phyloP scores from a whole-genome alignment of 1,139 yeast genomes.

The Candida smagusa region DNA sequence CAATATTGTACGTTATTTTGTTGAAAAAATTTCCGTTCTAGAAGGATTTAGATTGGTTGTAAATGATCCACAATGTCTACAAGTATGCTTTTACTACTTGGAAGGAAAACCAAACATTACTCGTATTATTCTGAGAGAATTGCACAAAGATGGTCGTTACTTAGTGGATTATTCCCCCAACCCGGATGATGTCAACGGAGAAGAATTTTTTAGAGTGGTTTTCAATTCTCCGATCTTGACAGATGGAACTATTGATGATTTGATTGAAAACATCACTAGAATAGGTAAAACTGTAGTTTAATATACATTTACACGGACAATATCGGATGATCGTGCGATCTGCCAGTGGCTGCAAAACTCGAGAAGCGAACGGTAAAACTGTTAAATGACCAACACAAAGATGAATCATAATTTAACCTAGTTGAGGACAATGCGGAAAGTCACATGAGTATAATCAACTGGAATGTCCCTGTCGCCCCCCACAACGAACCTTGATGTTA shows the following conservation, averaged over 20 bases:
- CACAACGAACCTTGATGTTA: too few species aligned
- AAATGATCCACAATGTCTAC: slow-evolving; percentile 69
- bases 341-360: too few species aligned
- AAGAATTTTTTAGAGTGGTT: slow-evolving; percentile 84
- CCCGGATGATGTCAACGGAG: slow-evolving; percentile 48
- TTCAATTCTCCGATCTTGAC: slow-evolving; percentile 67
- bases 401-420: too few species aligned
- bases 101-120: slow-evolving; percentile 42
- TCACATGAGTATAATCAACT: too few species aligned
- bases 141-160: slow-evolving; percentile 63
- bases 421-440: too few species aligned
- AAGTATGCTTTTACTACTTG: slow-evolving; percentile 80
- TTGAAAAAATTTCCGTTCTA: slow-evolving; percentile 33
- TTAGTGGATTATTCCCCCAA: slow-evolving; percentile 83
- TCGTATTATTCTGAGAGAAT: slow-evolving; percentile 53
- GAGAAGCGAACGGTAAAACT: too few species aligned
- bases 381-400: too few species aligned
- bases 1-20: slow-evolving; percentile 59
- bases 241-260: slow-evolving; percentile 36
- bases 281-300: slow-evolving; percentile 17
- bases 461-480: too few species aligned
- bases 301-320: background rate
- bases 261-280: slow-evolving; percentile 29
- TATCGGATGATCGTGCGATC: background rate
- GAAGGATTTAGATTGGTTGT: slow-evolving; percentile 50